Base-by-base conservation (phyloP, 1,139 yeast genomes). In the Zygotorulaspora mrakii region DNA sequence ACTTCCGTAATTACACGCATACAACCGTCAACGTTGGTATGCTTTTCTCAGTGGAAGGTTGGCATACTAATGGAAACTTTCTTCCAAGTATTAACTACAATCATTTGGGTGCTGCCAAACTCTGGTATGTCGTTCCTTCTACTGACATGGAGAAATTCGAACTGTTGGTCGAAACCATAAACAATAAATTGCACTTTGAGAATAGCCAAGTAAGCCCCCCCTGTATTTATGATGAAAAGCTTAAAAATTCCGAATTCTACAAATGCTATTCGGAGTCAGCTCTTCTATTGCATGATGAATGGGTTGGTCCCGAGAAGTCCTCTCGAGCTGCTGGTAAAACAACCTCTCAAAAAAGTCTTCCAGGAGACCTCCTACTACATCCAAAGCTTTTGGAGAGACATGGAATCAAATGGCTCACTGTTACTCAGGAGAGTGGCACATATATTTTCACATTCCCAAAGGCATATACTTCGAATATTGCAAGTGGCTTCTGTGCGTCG, bases 111-210 rank as follows among this genome's bases (percentile, higher is more conserved):
- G 81, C 80, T 3, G 65, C 74, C 17, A 81, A 79, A 54, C 66
- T 81, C n/a, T 84, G 95, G 94, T 85, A 82, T 53, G 77, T 87
- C 31, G 74, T 88, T 13, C 82, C 91, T 0, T 87, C 84, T n/a
- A 68, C 68, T 48, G 79, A 78, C 40, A 77, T 80, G 37, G 75
- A 67, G 6, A 73, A 73, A 45, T 85, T 81, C 56, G 94, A 87
- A 55, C 48, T 52, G 1, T 62, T 79, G 3, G 47, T 75, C 34
- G 48, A 57, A 16, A 47, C 52, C 3, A 55, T 62, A 13, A 43
- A 24, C 21, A 5, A 25, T 11, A 10, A 31, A 13, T 3, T n/a
- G 14, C 16, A 12, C 10, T 3, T 25, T 3, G 28, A 5, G 7
- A 25, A 12, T 25, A 25, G 12, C 16, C 28, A 25, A 7, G 5